Base-by-base conservation (phyloP, 2,329 filamentous ascomycete species). In the Knufia fluminis region DNA sequence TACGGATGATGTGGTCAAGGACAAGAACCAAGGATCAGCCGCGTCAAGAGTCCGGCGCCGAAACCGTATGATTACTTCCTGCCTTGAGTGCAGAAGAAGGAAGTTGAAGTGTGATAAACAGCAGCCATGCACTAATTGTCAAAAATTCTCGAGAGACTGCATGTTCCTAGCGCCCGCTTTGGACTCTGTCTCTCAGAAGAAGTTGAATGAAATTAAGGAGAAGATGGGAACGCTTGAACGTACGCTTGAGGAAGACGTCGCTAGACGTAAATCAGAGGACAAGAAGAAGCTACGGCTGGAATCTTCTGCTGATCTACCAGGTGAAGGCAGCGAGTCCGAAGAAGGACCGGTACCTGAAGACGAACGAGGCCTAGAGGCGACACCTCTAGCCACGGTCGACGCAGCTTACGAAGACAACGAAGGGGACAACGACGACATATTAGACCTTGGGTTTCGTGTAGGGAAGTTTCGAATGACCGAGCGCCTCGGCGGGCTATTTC, bases 61-160 rank as follows among this genome's bases (percentile, higher is more conserved):
- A 55, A 77, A 83, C 69, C 73, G 79, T 60, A 76, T 83, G 71
- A 82, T 86, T 64, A 77, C 77, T 53, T 83, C 79, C 23, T 86
- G 82, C 62, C 73, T 83, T 28, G 79, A 84, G 64, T 87, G 83
- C 62, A 77, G 86, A 33, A 78, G 84, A 19, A 77, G 86, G 35
- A 91, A 91, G 66, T 71, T 89, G 49, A 86, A 85, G 64, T 91
- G 86, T 68, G 82, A 86, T 68, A 87, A 86, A 62, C 66, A 72
- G 17, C 76, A 83, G 45, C 83, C 86, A 52, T 91, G 85, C 62
- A 73, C 73, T 55, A 86, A 86, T 64, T 70, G 68, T 50, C 52
- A 67, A 54, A 76, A 75, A 57, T 73, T 74, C 26, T 68, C 64
- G 19, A 70, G 75, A 20, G 74, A 77, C 17, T 80, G 77, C 57